Conservation (phyloP, 345 rosid genomes). For the Citrus trifoliata region DNA sequence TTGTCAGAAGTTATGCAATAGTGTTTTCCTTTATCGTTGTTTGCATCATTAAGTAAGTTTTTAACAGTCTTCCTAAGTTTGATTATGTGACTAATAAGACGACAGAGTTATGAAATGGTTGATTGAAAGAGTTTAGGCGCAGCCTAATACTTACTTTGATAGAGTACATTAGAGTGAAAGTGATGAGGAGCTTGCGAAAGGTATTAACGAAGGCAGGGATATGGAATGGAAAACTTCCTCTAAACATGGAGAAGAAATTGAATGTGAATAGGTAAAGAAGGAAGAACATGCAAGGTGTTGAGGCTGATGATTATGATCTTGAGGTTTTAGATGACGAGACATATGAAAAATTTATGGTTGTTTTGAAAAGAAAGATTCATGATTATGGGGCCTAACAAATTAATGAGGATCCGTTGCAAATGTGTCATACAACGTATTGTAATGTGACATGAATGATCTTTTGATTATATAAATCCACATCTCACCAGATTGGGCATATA, state of each 20-base stretch:
- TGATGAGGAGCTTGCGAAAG: not conserved
- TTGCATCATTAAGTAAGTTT: not conserved
- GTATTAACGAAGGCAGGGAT: not conserved
- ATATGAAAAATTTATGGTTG: not conserved
- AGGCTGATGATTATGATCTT: not conserved
- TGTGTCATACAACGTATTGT: not conserved
- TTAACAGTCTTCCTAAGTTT: not conserved
- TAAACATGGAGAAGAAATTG: not conserved
- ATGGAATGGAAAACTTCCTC: not conserved
- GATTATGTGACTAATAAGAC: not conserved
- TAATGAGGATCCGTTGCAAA: not conserved
- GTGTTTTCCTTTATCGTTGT: not conserved
- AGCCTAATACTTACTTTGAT: not conserved
- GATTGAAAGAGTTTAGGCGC: not conserved
- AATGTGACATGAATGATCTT: not conserved
- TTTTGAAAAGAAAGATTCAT: too few species aligned
- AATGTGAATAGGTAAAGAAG: not conserved
- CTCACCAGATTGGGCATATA: too few species aligned
- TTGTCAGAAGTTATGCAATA: not conserved
- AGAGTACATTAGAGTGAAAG: not conserved
- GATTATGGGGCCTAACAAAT: not conserved
- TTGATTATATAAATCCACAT: too few species aligned
- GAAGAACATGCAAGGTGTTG: not conserved
- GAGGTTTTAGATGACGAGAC: not conserved
- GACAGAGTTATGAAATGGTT: not conserved